Conservation (phyloP, 176 grass and related monocot genomes). For the Rhynchospora pubera region DNA sequence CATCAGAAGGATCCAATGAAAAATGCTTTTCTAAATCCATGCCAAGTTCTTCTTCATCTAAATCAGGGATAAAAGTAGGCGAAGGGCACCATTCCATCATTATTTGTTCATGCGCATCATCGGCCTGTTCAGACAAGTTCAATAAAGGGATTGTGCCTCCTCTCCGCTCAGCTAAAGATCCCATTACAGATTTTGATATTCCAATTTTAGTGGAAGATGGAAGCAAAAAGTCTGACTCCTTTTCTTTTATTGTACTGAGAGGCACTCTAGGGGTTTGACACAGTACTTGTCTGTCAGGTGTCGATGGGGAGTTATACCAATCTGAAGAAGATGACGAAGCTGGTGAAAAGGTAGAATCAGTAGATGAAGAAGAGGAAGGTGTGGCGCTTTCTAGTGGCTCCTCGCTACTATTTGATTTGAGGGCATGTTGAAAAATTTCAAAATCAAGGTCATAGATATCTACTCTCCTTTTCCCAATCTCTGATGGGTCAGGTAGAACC, state of each 20-base stretch:
- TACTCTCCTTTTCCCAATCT: conserved; percentile 35
- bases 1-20: conserved; percentile 27
- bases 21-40: conserved; percentile 26
- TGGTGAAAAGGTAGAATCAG: conserved; percentile 25
- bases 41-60: conserved; percentile 35
- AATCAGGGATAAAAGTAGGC: conserved; percentile 38
- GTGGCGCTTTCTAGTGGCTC: conserved; percentile 34
- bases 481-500: conserved; percentile 2
- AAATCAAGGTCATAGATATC: conserved; percentile 49
- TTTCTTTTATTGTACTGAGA: conserved; percentile 20
- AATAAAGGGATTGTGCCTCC: conserved; percentile 28
- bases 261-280: conserved; percentile 10
- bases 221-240: not conserved
- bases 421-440: conserved; percentile 39
- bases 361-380: conserved; percentile 34
- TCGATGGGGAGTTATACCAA: conserved; percentile 38
- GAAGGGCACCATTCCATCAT: conserved; percentile 40
- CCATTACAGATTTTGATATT: not conserved
- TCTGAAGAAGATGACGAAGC: conserved; percentile 35
- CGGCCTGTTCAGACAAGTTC: conserved; percentile 1
- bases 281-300: conserved; percentile 22
- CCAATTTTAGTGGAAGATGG: conserved; percentile 11
- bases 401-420: conserved; percentile 10
- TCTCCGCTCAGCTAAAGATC: conserved; percentile 38
- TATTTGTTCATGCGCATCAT: conserved; percentile 5